phyloP scores from a whole-genome alignment of 129 eudicot species.

The Artemisia tridentata region DNA sequence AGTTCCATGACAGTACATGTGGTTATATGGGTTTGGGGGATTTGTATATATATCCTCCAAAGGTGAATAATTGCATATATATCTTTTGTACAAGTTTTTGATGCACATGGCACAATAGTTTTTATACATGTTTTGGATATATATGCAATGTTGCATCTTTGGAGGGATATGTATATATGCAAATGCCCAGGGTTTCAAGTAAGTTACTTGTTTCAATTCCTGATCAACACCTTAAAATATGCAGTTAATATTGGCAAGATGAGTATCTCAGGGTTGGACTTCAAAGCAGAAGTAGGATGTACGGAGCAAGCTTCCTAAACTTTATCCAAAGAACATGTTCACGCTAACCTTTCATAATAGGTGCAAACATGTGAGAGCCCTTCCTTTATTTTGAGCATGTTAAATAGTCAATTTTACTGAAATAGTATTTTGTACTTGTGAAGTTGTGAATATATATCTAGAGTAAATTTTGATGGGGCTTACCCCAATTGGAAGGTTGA shows the following conservation, averaged over 20 bases:
- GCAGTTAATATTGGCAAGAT: conserved; percentile 85
- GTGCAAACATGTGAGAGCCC: neutral
- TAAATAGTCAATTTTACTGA: neutral
- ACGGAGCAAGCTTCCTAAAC: conserved; percentile 31
- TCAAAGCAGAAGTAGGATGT: conserved; percentile 46
- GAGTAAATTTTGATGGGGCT: neutral
- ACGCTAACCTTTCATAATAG: neutral
- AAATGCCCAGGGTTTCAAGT: too few species aligned
- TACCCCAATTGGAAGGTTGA: too few species aligned
- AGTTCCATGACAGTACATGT: too few species aligned
- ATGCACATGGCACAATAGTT: too few species aligned
- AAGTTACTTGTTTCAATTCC: conserved; percentile 5
- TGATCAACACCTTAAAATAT: conserved; percentile 9
- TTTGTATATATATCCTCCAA: too few species aligned
- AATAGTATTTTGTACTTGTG: neutral
- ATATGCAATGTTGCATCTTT: too few species aligned
- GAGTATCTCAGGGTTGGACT: conserved; percentile 76
- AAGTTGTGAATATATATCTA: neutral
- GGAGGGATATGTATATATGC: too few species aligned
- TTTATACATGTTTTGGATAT: too few species aligned
- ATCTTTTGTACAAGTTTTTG: too few species aligned
- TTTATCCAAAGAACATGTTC: neutral
- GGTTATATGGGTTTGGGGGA: too few species aligned
- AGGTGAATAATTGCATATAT: too few species aligned
- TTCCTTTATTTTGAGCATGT: neutral